Base-by-base conservation (phyloP, 2,329 filamentous ascomycete species). In the Fusarium falciforme region DNA sequence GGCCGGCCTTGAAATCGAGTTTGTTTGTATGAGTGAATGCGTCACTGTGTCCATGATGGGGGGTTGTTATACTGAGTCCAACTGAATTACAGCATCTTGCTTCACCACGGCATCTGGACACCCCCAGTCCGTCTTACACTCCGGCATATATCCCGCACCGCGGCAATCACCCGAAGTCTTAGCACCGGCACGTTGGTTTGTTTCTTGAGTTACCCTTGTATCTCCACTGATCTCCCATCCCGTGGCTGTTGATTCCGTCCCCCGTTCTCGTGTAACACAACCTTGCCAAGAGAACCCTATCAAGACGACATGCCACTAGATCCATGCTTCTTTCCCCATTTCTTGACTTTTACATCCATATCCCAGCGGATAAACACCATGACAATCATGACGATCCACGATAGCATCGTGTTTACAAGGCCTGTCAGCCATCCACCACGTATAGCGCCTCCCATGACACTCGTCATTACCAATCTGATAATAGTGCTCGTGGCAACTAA, bases 291-390 rank as follows among this genome's bases (percentile, higher is more conserved):
- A 20, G 6, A 52, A 31, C 9, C 6, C 27, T n/a, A 20, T 61
- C 38, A 61, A 10, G 59, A 67, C 2, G 22, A 27, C 16, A 68
- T 64, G 0, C 71, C 71, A 25, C 52, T 74, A 3, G 68, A 17
- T 0, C 71, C 71, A 17, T 74, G 64, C 33, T 61, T 64, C 52
- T 38, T 69, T 1, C 71, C 71, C 71, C 71, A 74, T 3, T 61
- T 72, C 2, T 47, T 54, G 4, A 74, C 71, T 27, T 74, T 74
- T 5, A 54, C 52, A 6, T 74, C 71, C 71, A 74, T 74, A 11
- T 74, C 71, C 71, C 71, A 74, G 4, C 71, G 27, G 9, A 72
- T 74, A 27, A 74, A 74, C 1, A 74, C 58, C 71, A 74, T 74
- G 1, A 74, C 71, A 14, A 74, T 27, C 71, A 74, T 69, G 3